phyloP scores from a whole-genome alignment of 202 grass and related monocot genomes.

The Setaria italica region DNA sequence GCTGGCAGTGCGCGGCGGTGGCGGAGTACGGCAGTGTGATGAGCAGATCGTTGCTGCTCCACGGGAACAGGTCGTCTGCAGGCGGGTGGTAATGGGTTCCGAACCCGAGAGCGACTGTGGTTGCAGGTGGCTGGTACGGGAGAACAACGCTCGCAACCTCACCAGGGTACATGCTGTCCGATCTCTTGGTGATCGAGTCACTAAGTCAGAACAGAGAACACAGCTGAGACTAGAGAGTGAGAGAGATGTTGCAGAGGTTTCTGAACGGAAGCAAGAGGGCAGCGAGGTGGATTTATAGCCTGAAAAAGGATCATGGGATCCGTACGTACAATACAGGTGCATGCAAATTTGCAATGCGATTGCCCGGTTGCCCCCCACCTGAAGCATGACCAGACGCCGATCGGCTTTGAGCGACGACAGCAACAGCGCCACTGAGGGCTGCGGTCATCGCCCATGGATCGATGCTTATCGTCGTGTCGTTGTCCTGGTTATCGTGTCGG shows the following conservation, averaged over 20 bases:
- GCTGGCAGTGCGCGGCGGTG: background rate
- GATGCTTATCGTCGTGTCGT: conserved; percentile 20
- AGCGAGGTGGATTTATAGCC: conserved; percentile 57
- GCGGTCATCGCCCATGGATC: background rate
- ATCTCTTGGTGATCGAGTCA: too few relatives aligned
- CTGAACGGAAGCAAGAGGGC: conserved; percentile 22
- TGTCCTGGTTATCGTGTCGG: conserved; percentile 20
- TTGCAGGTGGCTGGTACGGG: conserved; percentile 30
- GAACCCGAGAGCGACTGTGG: conserved; percentile 42
- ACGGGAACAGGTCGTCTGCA: conserved; percentile 34
- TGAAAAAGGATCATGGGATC: background rate
- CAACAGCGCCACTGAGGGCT: too few relatives aligned
- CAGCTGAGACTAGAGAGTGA: background rate
- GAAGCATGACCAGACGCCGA: background rate
- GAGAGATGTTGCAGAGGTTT: background rate
- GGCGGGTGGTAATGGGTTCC: conserved; percentile 45
- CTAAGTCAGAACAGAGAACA: background rate
- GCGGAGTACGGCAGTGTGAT: background rate
- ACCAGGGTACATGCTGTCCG: conserved; percentile 48
- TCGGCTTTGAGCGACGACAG: background rate
- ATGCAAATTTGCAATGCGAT: background rate
- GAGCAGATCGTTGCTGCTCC: background rate
- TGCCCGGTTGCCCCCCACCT: background rate
- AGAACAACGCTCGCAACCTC: conserved; percentile 49
- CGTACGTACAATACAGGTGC: background rate